Base-by-base conservation (phyloP, 192 early-diverging fungal genomes). In the Coemansia sp. region DNA sequence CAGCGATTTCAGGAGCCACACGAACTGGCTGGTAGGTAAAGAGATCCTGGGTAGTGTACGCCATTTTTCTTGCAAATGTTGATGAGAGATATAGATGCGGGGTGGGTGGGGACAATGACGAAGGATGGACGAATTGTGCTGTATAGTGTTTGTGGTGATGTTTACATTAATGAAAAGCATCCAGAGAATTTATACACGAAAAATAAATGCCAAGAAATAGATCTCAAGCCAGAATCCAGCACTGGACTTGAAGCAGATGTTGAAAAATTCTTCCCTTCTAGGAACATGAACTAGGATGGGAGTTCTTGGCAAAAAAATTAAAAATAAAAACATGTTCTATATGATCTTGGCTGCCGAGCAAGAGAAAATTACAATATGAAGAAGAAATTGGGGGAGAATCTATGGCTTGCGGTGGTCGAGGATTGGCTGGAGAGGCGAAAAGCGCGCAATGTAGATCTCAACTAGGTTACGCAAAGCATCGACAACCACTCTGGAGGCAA, bases 21-120 rank as follows among this genome's bases (percentile, higher is more conserved):
- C 63, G 59, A 17, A 79, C 70, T 5, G 75, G 75, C 13, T 37
- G 59, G 44, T 77, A 77, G 6, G 61, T 68, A 54, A 71, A 77
- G 22, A 67, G 67, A 29, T 67, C 60, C 22, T 48, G 14, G 14
- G 57, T 57, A 14, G 33, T 53, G 31, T 48, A 48, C 9, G 45
- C 6, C 20, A 25, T 25, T 6, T 20, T 25, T 25, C 34, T 36
- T 1, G 34, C 13, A n/a, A 44, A n/a, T 13, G 41, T 44, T 2
- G 13, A n/a, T 6, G 3, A 9, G 13, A n/a, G 13, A 6, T 44
- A 44, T 2, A n/a, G n/a, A n/a, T n/a, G n/a, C n/a, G n/a, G n/a
- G n/a, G n/a, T n/a, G n/a, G n/a, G n/a, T n/a, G n/a, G n/a, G n/a
- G n/a, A n/a, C n/a, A n/a, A n/a, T n/a, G n/a, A n/a, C n/a, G n/a